These are phyloP conservation scores for Cryphonectria radicalis DNA, from an alignment of 2,329 filamentous ascomycete genomes.

Conservation along the genomic window DNA sequence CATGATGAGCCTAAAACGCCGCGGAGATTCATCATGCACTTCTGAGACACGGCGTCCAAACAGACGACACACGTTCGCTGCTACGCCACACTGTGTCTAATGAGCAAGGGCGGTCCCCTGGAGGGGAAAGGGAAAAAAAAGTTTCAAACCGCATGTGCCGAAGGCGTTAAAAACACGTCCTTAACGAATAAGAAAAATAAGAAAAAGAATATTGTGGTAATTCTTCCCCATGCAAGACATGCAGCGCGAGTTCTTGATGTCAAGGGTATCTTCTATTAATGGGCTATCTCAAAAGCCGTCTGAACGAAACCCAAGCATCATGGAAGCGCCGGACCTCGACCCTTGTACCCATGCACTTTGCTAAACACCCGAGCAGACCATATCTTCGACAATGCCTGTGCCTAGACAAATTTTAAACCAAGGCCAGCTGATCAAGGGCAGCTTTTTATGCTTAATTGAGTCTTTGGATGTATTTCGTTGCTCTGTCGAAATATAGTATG, in stretches of 20 bases:
- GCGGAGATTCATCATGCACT: conserved; percentile 2
- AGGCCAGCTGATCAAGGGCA: background rate
- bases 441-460: background rate
- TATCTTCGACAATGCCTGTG: background rate
- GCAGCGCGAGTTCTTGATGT: background rate
- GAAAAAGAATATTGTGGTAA: background rate
- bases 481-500: no score
- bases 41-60: conserved; percentile 12
- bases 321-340: background rate
- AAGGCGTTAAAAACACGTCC: background rate
- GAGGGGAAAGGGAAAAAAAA: background rate
- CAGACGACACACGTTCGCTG: background rate
- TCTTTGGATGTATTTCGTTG: no score
- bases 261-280: background rate
- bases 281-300: background rate
- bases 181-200: background rate
- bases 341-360: background rate
- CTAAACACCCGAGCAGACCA: background rate
- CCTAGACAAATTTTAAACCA: background rate
- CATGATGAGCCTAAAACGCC: conserved; percentile 5
- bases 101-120: background rate
- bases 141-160: background rate
- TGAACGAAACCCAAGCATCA: background rate
- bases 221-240: background rate
- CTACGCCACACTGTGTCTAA: background rate